Evolutionary conservation across 345 rosid species (phyloP), one percentile per base, ranked within the genome.

Genomic region (Linum usitatissimum): DNA sequence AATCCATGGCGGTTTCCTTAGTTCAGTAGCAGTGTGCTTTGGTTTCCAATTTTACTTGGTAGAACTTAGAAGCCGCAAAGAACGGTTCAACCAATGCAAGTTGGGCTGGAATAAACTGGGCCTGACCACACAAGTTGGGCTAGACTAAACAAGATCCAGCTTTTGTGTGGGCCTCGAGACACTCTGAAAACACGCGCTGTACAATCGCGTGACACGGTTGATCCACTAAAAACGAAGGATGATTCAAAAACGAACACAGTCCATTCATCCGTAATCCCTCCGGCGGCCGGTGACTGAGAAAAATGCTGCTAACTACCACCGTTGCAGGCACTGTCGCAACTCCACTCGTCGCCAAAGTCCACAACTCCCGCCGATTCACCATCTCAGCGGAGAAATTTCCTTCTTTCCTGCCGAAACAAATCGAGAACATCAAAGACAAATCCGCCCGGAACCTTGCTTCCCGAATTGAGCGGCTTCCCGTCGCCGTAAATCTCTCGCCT

Each of bases 401-500:
- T 72, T 49, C 87, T 13, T 84, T 86, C 68, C 77, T 86, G 3
- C 93, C 87, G 18, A 82, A 73, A 63, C 68, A 86, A 70, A 80
- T 84, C 12, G 77, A 79, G 42, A 68, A 79, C 30, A 77, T 86
- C 68, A 78, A 79, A 68, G 86, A 82, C 65, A 31, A 76, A 0
- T 80, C 62, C 45, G 89, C 93, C 28, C 74, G 84, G 63, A 79
- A 68, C 66, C 84, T 86, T 30, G 93, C 93, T 55, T 12, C 83
- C 13, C 70, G 86, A 67, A 82, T 86, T 64, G 68, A 80, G 67
- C 79, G 89, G 60, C 78, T 86, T 6, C 85, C 87, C n/a, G 89
- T 83, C 21, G 51, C 66, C 21, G 59, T 67, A 70, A 53, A 34
- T 64, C 53, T 64, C 30, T 39, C 30, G 31, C n/a, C 13, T 36